Percentiles rank a stretch among this genome's conserved stretches.
These are phyloP conservation scores for Penicillium verrucosum DNA, from an alignment of 2,329 filamentous ascomycete species.

Conservation along the genomic window DNA sequence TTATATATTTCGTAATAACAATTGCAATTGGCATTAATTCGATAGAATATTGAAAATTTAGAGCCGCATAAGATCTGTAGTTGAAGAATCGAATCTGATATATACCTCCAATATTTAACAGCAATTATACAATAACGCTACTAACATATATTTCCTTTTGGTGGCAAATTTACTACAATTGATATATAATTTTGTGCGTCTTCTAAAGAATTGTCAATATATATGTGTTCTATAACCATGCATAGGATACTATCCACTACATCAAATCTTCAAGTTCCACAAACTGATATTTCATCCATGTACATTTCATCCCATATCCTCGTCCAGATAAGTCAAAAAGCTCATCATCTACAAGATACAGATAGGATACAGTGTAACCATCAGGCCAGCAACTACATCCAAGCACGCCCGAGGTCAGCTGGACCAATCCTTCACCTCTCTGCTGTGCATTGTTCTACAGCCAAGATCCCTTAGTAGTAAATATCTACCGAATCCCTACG, in stretches of 20 bases:
- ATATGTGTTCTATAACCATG: neutral
- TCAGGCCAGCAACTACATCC: neutral
- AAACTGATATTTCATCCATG: neutral
- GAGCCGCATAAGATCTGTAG: neutral
- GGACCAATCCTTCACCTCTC: neutral
- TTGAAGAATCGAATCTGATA: neutral
- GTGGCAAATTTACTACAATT: too few species aligned
- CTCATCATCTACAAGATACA: neutral
- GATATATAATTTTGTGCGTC: neutral
- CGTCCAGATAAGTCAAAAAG: too few species aligned
- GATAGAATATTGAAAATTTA: neutral
- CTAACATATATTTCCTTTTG: neutral
- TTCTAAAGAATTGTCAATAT: neutral
- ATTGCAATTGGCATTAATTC: neutral
- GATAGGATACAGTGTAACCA: constrained; percentile 1
- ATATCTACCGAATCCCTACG: neutral
- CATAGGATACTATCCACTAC: neutral
- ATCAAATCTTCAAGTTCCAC: too few species aligned
- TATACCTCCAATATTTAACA: neutral
- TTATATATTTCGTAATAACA: neutral
- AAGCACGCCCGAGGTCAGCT: neutral
- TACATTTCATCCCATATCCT: neutral
- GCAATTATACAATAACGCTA: neutral
- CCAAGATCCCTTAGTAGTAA: constrained; percentile 4
- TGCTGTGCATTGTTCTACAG: constrained; percentile 1